These are phyloP conservation scores for Gnomoniopsis sp. DNA, from an alignment of 2,329 filamentous ascomycete genomes.

Conservation along the genomic window DNA sequence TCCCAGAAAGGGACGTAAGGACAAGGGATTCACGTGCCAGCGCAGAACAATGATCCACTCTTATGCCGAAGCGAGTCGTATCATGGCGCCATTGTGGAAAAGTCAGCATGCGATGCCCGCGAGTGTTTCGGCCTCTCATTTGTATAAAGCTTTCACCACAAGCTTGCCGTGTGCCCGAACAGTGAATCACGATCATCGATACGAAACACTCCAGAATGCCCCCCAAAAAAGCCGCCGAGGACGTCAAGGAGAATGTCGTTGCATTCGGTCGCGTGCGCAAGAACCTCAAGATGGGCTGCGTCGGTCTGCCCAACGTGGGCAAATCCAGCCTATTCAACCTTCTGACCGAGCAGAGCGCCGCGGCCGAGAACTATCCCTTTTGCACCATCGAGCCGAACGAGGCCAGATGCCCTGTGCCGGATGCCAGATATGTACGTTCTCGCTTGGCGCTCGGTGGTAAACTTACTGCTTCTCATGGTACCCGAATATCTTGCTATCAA, in stretches of 20 bases:
- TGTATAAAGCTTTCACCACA: not conserved
- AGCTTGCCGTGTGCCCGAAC: not conserved
- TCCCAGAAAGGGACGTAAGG: not conserved
- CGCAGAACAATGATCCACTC: not conserved
- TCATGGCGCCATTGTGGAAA: not conserved
- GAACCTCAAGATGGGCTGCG: constrained; percentile 45
- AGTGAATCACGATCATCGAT: not conserved
- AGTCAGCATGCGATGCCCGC: not conserved
- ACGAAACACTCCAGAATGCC: constrained; percentile 29
- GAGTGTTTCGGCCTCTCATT: not conserved
- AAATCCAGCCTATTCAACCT: constrained; percentile 45
- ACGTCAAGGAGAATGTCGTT: constrained; percentile 40
- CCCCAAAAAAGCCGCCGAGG: constrained; percentile 36
- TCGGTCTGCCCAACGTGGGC: constrained; percentile 42
- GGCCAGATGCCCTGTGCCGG: constrained; percentile 41
- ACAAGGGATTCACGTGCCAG: not conserved
- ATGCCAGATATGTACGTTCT: constrained; percentile 38
- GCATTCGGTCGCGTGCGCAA: constrained; percentile 41
- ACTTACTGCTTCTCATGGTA: no score
- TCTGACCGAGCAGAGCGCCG: constrained; percentile 42
- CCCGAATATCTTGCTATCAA: no score
- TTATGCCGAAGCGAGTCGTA: not conserved
- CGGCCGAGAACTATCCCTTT: constrained; percentile 43
- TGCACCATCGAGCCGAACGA: constrained; percentile 46
- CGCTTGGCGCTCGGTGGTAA: not conserved